Evolutionary conservation across 192 early-diverging fungal species (phyloP).

Genomic region (Lobosporangium transversale): DNA sequence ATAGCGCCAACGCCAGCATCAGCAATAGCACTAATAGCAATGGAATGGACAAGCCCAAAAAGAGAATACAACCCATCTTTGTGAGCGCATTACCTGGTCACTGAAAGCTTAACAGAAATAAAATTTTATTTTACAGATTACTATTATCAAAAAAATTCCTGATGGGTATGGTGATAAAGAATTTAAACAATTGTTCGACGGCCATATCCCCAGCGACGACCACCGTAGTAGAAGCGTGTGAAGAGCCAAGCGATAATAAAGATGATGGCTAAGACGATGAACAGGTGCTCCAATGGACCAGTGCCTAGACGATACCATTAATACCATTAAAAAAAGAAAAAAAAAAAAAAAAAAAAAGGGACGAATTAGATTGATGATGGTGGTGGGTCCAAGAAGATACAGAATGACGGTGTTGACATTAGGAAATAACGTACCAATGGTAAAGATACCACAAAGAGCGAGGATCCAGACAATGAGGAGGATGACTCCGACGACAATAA

Average conservation of each 20-base stretch:
- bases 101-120: background rate
- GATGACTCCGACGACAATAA: too few relatives aligned
- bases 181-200: background rate
- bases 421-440: too few relatives aligned
- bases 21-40: background rate
- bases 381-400: too few relatives aligned
- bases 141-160: background rate
- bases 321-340: too few relatives aligned
- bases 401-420: too few relatives aligned
- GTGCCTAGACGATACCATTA: too few relatives aligned
- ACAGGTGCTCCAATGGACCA: too few relatives aligned
- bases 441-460: too few relatives aligned
- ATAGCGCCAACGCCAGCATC: too few relatives aligned
- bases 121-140: background rate
- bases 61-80: constrained; percentile 44
- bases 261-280: constrained; percentile 14
- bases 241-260: constrained; percentile 26
- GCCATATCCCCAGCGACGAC: constrained; percentile 1
- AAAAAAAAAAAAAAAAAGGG: too few relatives aligned
- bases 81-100: constrained; percentile 44
- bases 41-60: constrained; percentile 22
- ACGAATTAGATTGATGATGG: too few relatives aligned
- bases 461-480: too few relatives aligned
- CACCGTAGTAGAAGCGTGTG: constrained; percentile 16
- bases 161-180: background rate